Evolutionary conservation across 2,329 filamentous ascomycete species (phyloP), one percentile per base, ranked within the genome.

Genomic region (Fusarium guadeloupense): DNA sequence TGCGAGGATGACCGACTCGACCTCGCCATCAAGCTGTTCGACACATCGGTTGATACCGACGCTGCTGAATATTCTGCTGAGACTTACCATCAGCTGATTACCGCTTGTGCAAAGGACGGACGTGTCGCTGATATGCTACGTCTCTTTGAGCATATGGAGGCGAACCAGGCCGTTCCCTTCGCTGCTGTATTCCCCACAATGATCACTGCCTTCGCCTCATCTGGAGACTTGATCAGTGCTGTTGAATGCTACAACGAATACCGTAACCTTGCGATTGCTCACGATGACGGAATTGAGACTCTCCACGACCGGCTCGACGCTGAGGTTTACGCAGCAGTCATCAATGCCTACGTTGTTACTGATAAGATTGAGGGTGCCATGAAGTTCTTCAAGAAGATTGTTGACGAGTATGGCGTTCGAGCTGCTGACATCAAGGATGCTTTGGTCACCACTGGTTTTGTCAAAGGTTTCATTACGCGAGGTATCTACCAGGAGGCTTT

Each of bases 191-290:
- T 97, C 77, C 90, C 93, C 2, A 85, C 89, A 16, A 97, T 99
- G 91, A 97, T 99, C 74, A 88, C 90, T n/a, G 93, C 93, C 1
- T 98, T 97, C 72, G 92, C 92, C 58, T 85, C 85, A 35, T 85
- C 85, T 10, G 91, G 93, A 43, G 93, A 98, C 72, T 79, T 98
- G 38, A 83, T 88, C 69, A 96, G 91, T 67, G 95, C 93, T 17
- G 91, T 98, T 7, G 93, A 97, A 74, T 93, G 92, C 77, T 99
- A 97, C 78, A 94, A 96, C 64, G 92, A 97, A 76, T 98, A 98
- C 82, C 92, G 92, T 71, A 85, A 87, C 39, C 82, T 97, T 35
- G 93, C 94, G n/a, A 86, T 98, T 46, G 88, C 89, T 33, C 85
- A 95, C 72, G 91, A 97, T 74, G 86, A 84, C 33, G 93, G 93